Evolutionary conservation across 78 protist genomes (phyloP), one percentile per base, ranked within the genome.

Genomic region (Cyanophora paradoxa): DNA sequence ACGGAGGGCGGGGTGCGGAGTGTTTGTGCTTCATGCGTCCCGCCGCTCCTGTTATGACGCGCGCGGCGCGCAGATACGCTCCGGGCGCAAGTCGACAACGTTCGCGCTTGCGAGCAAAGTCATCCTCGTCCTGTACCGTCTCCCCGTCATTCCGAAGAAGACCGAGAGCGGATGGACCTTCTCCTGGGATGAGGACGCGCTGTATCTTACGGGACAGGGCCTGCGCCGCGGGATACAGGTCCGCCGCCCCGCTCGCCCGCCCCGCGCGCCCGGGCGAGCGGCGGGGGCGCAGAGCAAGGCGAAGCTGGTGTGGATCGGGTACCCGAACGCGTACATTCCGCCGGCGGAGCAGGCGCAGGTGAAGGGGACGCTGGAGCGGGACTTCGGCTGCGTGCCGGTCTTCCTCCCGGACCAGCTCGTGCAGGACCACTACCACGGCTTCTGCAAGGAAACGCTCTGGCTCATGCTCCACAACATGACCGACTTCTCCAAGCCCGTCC

Each of bases 381-480:
- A 78, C 36, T 68, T 66, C 61, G 50, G 42, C 41, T 86, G 86
- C 52, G 81, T 86, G n/a, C 89, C 88, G 28, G 81, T 87, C 2
- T 83, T 71, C 28, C 82, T 87, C 22, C 26, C n/a, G 0, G 72
- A 73, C 41, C 67, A 76, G 33, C 73, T 74, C 7, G 79, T 79
- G 20, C 73, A 83, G 31, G 86, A 66, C 14, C 81, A 72, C 76
- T 87, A 87, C 73, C 46, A 81, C 65, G 86, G 82, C 6, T 87
- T 83, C 56, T 74, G 86, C 11, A 83, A 84, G 26, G 82, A 63
- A 0, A 75, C 75, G 14, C 54, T 87, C 37, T 78, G 92, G 90
- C 90, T 90, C n/a, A 57, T 90, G 30, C 56, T 87, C 52, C 94
- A 90, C 79, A 88, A 90, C 74, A 22, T 81, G 3, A 69, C 79